Evolutionary conservation across 345 rosid species (phyloP).

Genomic region (Hibiscus syriacus): DNA sequence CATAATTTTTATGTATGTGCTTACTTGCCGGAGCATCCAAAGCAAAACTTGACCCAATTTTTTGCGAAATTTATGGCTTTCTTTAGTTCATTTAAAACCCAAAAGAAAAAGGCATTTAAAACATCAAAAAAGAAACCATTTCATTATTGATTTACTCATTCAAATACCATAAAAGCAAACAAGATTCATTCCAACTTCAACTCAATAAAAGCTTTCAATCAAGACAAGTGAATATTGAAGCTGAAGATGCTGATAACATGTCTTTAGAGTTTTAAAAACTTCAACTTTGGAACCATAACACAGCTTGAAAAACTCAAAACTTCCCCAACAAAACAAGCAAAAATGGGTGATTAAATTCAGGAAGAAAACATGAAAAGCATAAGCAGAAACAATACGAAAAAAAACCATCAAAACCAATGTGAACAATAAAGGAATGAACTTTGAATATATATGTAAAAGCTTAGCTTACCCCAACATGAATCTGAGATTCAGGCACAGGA

Average conservation of each 20-base stretch:
- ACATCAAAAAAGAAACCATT: background rate
- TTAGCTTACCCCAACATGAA: slow-evolving; percentile 26
- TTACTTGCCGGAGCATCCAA: no score
- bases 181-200: background rate
- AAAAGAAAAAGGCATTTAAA: no score
- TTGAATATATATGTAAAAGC: background rate
- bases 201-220: background rate
- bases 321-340: no score
- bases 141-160: background rate
- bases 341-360: background rate
- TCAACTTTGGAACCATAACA: background rate
- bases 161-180: background rate
- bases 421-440: slow-evolving; percentile 4
- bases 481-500: slow-evolving; percentile 39
- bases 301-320: background rate
- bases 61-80: background rate
- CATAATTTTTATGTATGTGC: no score
- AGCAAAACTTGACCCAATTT: no score
- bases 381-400: no score
- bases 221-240: background rate
- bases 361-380: no score
- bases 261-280: no score
- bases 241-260: no score
- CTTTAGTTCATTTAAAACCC: background rate
- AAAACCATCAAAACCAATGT: no score